Evolutionary conservation across 768 basidiomycete species (phyloP).

Genomic region (Lactarius vividus): DNA sequence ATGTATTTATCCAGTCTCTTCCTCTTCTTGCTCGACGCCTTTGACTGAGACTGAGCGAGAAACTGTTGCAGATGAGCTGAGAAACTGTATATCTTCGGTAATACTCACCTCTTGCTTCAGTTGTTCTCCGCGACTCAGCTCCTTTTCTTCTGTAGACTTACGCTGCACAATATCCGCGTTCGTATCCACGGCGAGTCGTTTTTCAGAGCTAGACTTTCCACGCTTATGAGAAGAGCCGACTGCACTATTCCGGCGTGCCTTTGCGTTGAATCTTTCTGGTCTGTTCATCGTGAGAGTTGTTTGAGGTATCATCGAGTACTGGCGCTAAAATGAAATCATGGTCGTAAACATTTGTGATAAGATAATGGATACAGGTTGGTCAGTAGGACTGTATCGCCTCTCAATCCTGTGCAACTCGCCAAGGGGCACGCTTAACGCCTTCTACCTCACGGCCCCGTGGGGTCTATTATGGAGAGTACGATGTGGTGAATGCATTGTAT

Average conservation of each 20-base stretch:
- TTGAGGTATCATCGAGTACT: not conserved
- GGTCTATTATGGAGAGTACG: too few relatives aligned
- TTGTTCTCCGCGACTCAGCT: constrained; percentile 31
- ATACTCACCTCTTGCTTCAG: constrained; percentile 33
- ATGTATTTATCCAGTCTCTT: constrained; percentile 52
- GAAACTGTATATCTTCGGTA: not conserved
- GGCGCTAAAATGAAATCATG: too few relatives aligned
- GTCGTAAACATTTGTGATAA: not conserved
- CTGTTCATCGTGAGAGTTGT: constrained; percentile 15
- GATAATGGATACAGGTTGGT: not conserved
- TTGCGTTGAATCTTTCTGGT: constrained; percentile 52
- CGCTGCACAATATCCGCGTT: constrained; percentile 31
- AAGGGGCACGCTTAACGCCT: too few relatives aligned
- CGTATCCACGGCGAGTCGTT: constrained; percentile 17
- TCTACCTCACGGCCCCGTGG: too few relatives aligned
- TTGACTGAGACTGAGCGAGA: constrained; percentile 30
- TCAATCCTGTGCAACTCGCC: too few relatives aligned
- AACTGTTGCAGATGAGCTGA: constrained; percentile 7
- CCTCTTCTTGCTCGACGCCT: constrained; percentile 48
- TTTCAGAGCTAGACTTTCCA: constrained; percentile 37
- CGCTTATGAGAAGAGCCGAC: constrained; percentile 62
- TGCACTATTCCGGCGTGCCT: constrained; percentile 57
- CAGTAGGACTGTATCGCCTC: too few relatives aligned
- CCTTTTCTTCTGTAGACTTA: constrained; percentile 33
- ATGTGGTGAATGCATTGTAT: too few relatives aligned